Conservation (phyloP, 768 basidiomycete species). For the Pleurotus djamor region DNA sequence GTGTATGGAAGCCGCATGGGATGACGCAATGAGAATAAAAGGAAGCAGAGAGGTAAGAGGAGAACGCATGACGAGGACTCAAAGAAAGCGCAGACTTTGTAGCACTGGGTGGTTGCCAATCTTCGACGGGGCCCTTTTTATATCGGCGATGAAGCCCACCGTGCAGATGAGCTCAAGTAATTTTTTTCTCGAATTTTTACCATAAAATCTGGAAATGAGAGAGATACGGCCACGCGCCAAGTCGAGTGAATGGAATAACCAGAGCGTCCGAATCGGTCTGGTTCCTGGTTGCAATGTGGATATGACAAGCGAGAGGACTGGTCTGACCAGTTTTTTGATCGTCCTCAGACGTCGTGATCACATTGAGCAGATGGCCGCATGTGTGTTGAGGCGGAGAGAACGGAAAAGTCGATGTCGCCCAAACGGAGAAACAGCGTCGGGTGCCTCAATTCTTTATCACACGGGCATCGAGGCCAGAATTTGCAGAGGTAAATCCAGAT, state of each 20-base stretch:
- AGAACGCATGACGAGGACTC: background rate
- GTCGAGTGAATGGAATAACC: too few species aligned
- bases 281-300: background rate
- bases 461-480: too few species aligned
- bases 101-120: background rate
- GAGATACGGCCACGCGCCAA: background rate
- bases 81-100: background rate
- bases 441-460: too few species aligned
- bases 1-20: background rate
- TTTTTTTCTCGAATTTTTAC: background rate
- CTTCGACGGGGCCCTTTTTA: conserved; percentile 1
- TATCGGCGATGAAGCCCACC: background rate
- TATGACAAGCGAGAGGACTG: background rate
- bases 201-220: background rate
- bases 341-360: background rate
- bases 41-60: conserved; percentile 1
- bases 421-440: too few species aligned
- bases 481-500: background rate
- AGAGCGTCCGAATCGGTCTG: background rate
- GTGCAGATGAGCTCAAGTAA: background rate
- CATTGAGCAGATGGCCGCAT: background rate
- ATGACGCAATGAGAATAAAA: conserved; percentile 1
- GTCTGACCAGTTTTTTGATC: background rate
- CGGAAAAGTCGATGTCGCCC: too few species aligned
- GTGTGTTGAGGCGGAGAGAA: background rate